Base-by-base conservation (phyloP, 768 basidiomycete genomes). In the Phlebiopsis flavidoalba region DNA sequence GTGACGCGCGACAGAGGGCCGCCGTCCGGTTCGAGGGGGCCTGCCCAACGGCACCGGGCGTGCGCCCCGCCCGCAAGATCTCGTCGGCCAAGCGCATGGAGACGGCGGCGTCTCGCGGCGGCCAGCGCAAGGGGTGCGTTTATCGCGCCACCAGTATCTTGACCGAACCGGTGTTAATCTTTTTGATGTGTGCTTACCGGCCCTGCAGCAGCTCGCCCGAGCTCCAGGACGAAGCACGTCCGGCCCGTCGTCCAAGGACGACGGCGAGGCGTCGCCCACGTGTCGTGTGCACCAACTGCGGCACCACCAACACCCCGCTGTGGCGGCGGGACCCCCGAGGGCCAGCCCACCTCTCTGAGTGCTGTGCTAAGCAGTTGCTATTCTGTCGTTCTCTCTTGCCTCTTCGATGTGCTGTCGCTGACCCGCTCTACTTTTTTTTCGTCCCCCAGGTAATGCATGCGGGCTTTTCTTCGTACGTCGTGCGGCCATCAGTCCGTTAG, bases 321-420 rank as follows among this genome's bases (percentile, higher is more conserved):
- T 96, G 93, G 93, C 82, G 93, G 72, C 78, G 93, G 63, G 93
- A 96, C 76, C 91, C n/a, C 93, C 0, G 93, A 95, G 67, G 93
- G 93, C 19, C 92, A 95, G 68, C 93, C 93, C n/a, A n/a, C 35
- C 75, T 96, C 56, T 96, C 93, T 89, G 75, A 78, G 85, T 6
- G 26, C 26, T 31, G 82, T 31, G n/a, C n/a, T n/a, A n/a, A n/a
- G n/a, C n/a, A n/a, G n/a, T n/a, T n/a, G n/a, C n/a, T n/a, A n/a
- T n/a, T n/a, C n/a, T n/a, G n/a, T n/a, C n/a, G n/a, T 40, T 3
- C 40, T 54, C 26, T 36, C 22, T 53, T 47, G n/a, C 45, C 52
- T 62, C 8, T n/a, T 35, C 60, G 63, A 64, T 49, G 49, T 63
- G 67, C 57, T 59, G 46, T 43, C 40, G 40, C 40, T 17, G 65